Evolutionary conservation across 176 grass and related monocot genomes (phyloP), one percentile per base, ranked within the genome.

Genomic region (Tillandsia leiboldiana): DNA sequence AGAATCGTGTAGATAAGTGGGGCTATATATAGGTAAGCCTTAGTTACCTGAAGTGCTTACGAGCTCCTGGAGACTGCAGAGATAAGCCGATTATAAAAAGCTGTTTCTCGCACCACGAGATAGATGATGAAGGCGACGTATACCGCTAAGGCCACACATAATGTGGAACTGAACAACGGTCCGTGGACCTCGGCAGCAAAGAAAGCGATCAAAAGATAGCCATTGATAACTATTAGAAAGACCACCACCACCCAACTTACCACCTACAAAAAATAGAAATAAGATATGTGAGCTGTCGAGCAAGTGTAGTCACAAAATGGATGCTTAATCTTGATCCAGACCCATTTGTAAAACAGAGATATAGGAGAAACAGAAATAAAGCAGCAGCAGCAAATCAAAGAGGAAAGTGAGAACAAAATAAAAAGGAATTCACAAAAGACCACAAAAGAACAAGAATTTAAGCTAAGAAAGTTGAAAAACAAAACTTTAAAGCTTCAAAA

Each of bases 191-290:
- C 92, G 33, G 80, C 73, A 50, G 82, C 53, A 50, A 87, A 89
- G 75, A 96, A 96, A 75, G 78, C 75, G 18, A 96, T 53, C 66
- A 96, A 80, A 66, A 96, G 88, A 70, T 92, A 96, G 18, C 88
- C 92, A 53, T 96, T 96, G 81, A 96, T 92, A 70, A 86, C 74
- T 75, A 96, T 96, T 62, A 96, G 77, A 77, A 96, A 92, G 10
- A 72, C 64, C 7, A 88, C 91, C 24, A 92, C 81, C 33, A 87
- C 77, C 92, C 92, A 96, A 53, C 83, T 89, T 48, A 96, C 57
- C 64, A 85, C 88, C 92, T 96, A 64, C 28, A 53, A 12, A 69
- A 69, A 82, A 57, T 17, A 42, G 53, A 57, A 57, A 57, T 17
- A 12, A 67, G 84, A 42, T 9, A 66, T 2, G 75, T 26, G 23